Conservation (phyloP, 306 rosid genomes). For the Lagenaria siceraria region DNA sequence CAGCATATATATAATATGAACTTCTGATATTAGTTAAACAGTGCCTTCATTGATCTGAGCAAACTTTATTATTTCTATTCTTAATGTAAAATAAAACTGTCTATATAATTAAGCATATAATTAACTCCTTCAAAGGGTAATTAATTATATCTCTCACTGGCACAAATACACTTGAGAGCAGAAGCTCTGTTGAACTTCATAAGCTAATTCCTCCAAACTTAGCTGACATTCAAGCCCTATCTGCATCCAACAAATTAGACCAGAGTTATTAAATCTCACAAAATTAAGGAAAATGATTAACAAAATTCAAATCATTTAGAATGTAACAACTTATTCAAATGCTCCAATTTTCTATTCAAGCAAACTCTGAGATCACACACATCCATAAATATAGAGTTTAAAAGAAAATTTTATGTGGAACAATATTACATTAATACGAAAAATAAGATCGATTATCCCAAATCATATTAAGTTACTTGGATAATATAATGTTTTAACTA, state of each 20-base stretch:
- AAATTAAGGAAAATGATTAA: not conserved
- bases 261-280: not conserved
- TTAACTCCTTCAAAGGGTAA: not conserved
- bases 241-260: conserved; percentile 23
- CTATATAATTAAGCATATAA: not conserved
- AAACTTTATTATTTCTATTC: not conserved
- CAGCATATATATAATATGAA: not conserved
- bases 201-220: conserved; percentile 79
- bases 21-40: not conserved
- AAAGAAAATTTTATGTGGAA: too few species aligned
- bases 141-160: not conserved
- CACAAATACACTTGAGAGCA: conserved; percentile 12
- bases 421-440: too few species aligned
- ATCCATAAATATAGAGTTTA: too few species aligned
- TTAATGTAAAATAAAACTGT: not conserved
- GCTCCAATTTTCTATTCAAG: too few species aligned
- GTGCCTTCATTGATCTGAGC: not conserved
- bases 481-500: too few species aligned
- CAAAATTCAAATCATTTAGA: too few species aligned
- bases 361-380: too few species aligned
- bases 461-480: too few species aligned
- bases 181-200: conserved; percentile 76
- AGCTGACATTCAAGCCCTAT: conserved; percentile 78
- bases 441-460: too few species aligned
- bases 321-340: too few species aligned